Evolutionary conservation across 129 eudicot genomes (phyloP), one percentile per base, ranked within the genome.

Genomic region (Pseudognaphalium luteoalbum): DNA sequence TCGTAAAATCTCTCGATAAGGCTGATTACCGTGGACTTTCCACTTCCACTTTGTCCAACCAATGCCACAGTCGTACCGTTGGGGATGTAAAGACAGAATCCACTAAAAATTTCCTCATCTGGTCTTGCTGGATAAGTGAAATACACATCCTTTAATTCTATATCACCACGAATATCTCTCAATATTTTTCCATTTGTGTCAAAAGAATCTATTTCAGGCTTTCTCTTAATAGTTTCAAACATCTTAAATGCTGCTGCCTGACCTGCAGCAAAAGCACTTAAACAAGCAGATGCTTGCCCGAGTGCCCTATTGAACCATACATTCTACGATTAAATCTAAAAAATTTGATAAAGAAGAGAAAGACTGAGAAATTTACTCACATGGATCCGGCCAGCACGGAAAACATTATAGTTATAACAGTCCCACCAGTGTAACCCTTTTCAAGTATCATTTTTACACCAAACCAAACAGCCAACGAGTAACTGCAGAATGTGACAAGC

Each of bases 1-100:
- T 90, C 96, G 50, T 90, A 90, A 74, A 90, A 90, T 73, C 96
- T 87, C 86, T 90, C 93, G 25, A 90, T 87, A 70, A 90, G 51
- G 61, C 92, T 84, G 56, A 90, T 86, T 4, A 90, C 89, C 0
- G 96, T 90, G 1, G 96, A 87, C 74, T 90, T 90, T 2, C 96
- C 96, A 25, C 96, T 90, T 60, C 96, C 96, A 72, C 96, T 90
- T 62, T 90, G 91, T 19, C 96, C 96, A 75, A 90, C 96, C 82
- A 90, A 76, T 75, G 96, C 96, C 12, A 92, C 87, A 50, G 96
- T 90, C 6, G 77, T 74, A 50, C 96, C 96, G 41, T 91, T 87
- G 1, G 88, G 79, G 69, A 90, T 86, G 62, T 34, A 76, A 4
- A 90, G 80, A 42, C 92, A 87, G 78, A 90, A 82, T 59, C 91